A percentile compares a stretch with the other conserved stretches of the same genome.
These are phyloP conservation scores for Panellus pusillus DNA, from an alignment of 768 basidiomycete species.

Conservation along the genomic window DNA sequence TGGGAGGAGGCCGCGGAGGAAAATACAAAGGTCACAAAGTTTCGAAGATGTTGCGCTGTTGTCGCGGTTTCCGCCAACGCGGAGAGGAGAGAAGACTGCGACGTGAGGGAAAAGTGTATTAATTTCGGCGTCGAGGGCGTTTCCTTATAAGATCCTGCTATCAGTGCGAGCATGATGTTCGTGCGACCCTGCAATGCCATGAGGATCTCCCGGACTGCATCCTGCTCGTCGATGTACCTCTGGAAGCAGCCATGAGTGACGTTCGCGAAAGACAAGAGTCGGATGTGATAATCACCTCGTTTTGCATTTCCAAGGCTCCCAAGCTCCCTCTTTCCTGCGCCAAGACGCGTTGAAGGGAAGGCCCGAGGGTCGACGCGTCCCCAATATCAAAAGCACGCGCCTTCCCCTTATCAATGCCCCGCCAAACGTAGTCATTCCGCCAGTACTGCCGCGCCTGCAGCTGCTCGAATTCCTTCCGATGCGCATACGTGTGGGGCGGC, in stretches of 20 bases:
- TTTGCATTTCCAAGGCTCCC: slow-evolving; percentile 39
- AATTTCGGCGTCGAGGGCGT: slow-evolving; percentile 56
- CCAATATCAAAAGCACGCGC: slow-evolving; percentile 57
- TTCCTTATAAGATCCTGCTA: slow-evolving; percentile 42
- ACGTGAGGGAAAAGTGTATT: slow-evolving; percentile 63
- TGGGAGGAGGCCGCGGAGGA: slow-evolving; percentile 28
- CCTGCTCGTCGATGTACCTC: slow-evolving; percentile 73
- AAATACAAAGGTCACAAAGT: slow-evolving; percentile 55
- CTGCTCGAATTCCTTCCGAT: slow-evolving; percentile 60
- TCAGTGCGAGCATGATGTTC: slow-evolving; percentile 54
- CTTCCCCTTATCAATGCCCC: slow-evolving; percentile 40
- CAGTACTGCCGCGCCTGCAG: slow-evolving; percentile 71
- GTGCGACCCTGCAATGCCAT: slow-evolving; percentile 73
- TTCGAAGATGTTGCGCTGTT: slow-evolving; percentile 59
- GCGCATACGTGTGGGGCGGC: slow-evolving; percentile 40
- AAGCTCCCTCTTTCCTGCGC: slow-evolving; percentile 35
- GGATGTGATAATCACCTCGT: slow-evolving; percentile 36
- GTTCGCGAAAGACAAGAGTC: neutral
- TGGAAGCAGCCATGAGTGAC: slow-evolving; percentile 25
- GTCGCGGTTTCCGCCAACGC: slow-evolving; percentile 62
- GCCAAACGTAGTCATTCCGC: slow-evolving; percentile 57
- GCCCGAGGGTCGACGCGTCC: slow-evolving; percentile 71
- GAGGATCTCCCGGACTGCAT: slow-evolving; percentile 75
- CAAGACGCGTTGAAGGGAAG: slow-evolving; percentile 41
- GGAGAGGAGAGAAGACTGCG: slow-evolving; percentile 64